phyloP scores from a whole-genome alignment of 768 basidiomycete species.

The Cantharellus anzutake region DNA sequence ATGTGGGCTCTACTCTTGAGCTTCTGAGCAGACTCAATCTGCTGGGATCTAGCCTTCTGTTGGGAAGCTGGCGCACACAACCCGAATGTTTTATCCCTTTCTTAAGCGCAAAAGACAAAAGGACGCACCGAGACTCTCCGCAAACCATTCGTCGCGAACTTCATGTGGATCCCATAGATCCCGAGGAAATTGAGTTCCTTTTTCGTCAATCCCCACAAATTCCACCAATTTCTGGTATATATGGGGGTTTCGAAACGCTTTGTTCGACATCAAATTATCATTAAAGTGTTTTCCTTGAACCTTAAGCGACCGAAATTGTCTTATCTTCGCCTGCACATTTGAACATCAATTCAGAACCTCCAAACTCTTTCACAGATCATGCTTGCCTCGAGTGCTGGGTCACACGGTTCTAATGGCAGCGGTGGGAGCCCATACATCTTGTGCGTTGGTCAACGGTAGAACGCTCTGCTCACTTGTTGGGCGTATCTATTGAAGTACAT shows the following conservation, averaged over 20 bases:
- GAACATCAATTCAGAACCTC: background rate
- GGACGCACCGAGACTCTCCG: conserved; percentile 55
- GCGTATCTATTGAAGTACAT: no score
- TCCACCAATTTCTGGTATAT: conserved; percentile 92
- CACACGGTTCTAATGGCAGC: conserved; percentile 31
- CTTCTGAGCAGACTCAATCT: conserved; percentile 31
- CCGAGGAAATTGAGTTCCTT: conserved; percentile 59
- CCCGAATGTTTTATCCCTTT: background rate
- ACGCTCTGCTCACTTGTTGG: no score
- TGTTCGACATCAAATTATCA: conserved; percentile 81
- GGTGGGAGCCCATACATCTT: conserved; percentile 53
- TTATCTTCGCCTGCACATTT: conserved; percentile 47
- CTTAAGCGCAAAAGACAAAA: background rate
- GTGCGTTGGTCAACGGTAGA: no score
- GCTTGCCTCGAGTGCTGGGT: conserved; percentile 41
- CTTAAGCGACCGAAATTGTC: conserved; percentile 60
- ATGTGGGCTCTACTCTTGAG: conserved; percentile 41
- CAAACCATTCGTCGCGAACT: conserved; percentile 49
- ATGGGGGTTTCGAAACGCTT: conserved; percentile 90
- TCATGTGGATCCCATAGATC: conserved; percentile 56
- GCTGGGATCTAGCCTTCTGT: conserved; percentile 47
- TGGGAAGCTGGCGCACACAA: conserved; percentile 26
- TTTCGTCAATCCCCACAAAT: conserved; percentile 82
- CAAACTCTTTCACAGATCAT: background rate
- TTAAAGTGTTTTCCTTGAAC: conserved; percentile 74